Evolutionary conservation across 352 stramenopile species (phyloP).

Genomic region (Globisporangium takayamanum): DNA sequence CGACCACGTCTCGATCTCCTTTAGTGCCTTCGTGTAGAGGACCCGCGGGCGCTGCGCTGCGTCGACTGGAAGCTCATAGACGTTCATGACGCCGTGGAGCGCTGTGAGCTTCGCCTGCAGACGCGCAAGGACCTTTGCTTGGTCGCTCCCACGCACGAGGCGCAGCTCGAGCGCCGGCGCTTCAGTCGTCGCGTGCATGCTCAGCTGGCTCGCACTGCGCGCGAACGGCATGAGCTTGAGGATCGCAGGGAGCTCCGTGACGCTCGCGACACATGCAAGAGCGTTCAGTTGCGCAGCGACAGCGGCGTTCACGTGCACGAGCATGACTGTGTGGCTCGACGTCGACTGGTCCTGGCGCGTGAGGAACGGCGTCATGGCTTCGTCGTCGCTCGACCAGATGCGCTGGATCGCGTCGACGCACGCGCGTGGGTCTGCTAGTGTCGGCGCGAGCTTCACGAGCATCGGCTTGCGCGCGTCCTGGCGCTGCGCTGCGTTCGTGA

Average conservation of each 20-base stretch:
- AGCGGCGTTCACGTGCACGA: slow-evolving; percentile 40
- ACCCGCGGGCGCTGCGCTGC: slow-evolving; percentile 23
- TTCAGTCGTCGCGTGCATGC: slow-evolving; percentile 17
- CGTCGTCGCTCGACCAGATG: slow-evolving; percentile 27
- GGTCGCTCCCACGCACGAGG: slow-evolving; percentile 33
- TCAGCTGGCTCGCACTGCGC: slow-evolving; percentile 36
- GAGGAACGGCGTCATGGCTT: slow-evolving; percentile 46
- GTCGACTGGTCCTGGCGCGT: slow-evolving; percentile 35
- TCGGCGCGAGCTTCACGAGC: slow-evolving; percentile 41
- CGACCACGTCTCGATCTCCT: slow-evolving; percentile 51
- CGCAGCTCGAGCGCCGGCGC: slow-evolving; percentile 57
- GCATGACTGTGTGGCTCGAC: slow-evolving; percentile 36
- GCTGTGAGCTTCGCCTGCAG: slow-evolving; percentile 32
- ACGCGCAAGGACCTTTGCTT: slow-evolving; percentile 19
- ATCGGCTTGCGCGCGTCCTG: slow-evolving; percentile 24
- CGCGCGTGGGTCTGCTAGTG: slow-evolving; percentile 28
- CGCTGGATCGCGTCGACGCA: slow-evolving; percentile 36
- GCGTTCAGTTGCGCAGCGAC: slow-evolving; percentile 25
- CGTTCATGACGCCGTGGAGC: slow-evolving; percentile 52
- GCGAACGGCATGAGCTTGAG: slow-evolving; percentile 75
- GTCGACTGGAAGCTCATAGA: slow-evolving; percentile 35
- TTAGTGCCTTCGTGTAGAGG: slow-evolving; percentile 44
- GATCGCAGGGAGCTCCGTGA: slow-evolving; percentile 41
- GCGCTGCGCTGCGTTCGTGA: slow-evolving; percentile 6
- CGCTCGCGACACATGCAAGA: slow-evolving; percentile 39